Percentiles rank a stretch among this genome's conserved stretches.
Conservation (phyloP, 164 flowering plant genomes). For the Hamamelis virginiana region DNA sequence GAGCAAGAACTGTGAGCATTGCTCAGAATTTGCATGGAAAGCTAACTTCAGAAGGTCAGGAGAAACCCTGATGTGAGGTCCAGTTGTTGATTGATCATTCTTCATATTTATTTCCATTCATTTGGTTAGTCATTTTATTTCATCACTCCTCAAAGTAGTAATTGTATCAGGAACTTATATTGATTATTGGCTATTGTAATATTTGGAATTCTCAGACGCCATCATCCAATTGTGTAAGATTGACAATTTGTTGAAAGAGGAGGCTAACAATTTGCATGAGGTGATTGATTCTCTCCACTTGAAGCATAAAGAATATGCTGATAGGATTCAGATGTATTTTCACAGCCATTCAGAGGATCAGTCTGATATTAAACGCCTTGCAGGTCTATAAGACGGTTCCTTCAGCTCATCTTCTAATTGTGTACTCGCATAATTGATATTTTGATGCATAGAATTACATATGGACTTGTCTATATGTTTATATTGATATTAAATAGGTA, state of each 20-base stretch:
- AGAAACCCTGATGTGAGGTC: constrained; percentile 16
- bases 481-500: neutral
- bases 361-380: constrained; percentile 69
- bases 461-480: neutral
- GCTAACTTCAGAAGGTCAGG: constrained; percentile 74
- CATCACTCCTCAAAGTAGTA: neutral
- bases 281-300: constrained; percentile 59
- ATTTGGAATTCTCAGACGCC: constrained; percentile 54
- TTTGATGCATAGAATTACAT: constrained; percentile 2
- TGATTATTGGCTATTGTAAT: constrained; percentile 6
- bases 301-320: constrained; percentile 76
- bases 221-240: constrained; percentile 50
- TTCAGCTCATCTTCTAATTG: neutral
- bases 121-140: constrained; percentile 4
- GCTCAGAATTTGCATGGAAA: constrained; percentile 42
- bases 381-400: constrained; percentile 46
- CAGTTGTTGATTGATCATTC: constrained; percentile 11
- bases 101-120: constrained; percentile 1
- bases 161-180: neutral
- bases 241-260: constrained; percentile 68
- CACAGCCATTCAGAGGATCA: constrained; percentile 50
- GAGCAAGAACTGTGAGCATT: constrained; percentile 44
- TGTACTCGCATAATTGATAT: neutral
- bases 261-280: constrained; percentile 50
- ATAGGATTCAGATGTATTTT: constrained; percentile 49